A percentile compares a stretch with the other conserved stretches of the same genome.
Evolutionary conservation across 306 rosid genomes (phyloP).

Genomic region (Mimosa bimucronata): DNA sequence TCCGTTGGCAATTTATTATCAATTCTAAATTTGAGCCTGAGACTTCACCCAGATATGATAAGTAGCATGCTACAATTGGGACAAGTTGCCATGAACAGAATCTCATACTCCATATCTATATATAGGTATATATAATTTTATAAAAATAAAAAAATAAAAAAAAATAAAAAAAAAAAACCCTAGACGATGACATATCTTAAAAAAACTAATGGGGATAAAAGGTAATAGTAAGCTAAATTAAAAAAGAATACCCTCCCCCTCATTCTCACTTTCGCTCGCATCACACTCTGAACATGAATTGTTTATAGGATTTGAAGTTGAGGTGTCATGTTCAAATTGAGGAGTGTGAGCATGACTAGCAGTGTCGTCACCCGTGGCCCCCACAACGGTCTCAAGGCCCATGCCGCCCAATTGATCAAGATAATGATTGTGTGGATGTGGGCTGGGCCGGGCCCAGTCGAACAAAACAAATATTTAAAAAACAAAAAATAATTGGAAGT

Average conservation of each 20-base stretch:
- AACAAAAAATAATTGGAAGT: background rate
- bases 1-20: no score
- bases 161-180: no score
- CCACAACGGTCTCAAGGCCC: slow-evolving; percentile 34
- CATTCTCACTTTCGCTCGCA: background rate
- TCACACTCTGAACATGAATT: background rate
- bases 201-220: background rate
- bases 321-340: background rate
- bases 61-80: no score
- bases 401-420: background rate
- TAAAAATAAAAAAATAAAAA: no score
- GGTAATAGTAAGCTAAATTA: background rate
- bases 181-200: background rate
- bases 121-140: no score
- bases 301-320: background rate
- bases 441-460: background rate
- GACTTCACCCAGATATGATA: no score
- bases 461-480: background rate
- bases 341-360: slow-evolving; percentile 30
- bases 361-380: slow-evolving; percentile 41
- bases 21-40: no score
- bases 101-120: no score
- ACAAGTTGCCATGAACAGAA: no score
- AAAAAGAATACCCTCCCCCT: background rate
- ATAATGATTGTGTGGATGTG: background rate